Base-by-base conservation (phyloP, 768 basidiomycete genomes). In the Lyophyllum decastes region DNA sequence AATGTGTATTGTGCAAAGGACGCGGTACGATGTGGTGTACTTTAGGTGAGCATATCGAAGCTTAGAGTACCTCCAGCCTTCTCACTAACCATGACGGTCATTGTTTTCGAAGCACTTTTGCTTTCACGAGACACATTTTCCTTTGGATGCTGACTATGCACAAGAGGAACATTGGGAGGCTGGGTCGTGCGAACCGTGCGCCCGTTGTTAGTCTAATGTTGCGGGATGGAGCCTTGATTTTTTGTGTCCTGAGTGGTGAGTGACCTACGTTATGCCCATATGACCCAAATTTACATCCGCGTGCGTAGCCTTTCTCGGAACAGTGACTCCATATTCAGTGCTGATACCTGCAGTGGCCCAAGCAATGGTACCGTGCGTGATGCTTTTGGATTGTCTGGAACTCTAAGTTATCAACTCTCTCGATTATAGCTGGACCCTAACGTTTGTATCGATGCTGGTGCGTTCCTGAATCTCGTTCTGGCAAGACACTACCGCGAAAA, bases 191-290 rank as follows among this genome's bases (percentile, higher is more conserved):
- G 41, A 25, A 33, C n/a, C 44, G 46, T 14, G 27, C 33, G 2
- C 61, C 61, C 21, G 10, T 58, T 8, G 48, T 61, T 21, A 40
- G 40, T n/a, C 44, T 61, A 1, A 46, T 61, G 48, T 40, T 61
- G 11, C 56, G 57, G 16, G 61, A 61, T 22, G 56, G 56, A 16
- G 52, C 53, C 3, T 55, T 41, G 49, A 55, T 58, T 25, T 58
- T 61, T 44, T 47, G 27, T 4, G 61, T 26, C 9, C n/a, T 61
- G 11, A 41, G 40, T 44, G 56, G 61, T 61, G 25, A n/a, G 55
- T 26, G 14, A 10, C 10, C 14, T 16, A 21, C 16, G 12, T 2
- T 26, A 16, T 16, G 8, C 2, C 12, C 8, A 47, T n/a, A 25
- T 14, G 46, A 14, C 25, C 21, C 25, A 26, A 12, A 47, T 47